These are phyloP conservation scores for Vigna reflexopilosa DNA, from an alignment of 306 rosid genomes.

Conservation along the genomic window DNA sequence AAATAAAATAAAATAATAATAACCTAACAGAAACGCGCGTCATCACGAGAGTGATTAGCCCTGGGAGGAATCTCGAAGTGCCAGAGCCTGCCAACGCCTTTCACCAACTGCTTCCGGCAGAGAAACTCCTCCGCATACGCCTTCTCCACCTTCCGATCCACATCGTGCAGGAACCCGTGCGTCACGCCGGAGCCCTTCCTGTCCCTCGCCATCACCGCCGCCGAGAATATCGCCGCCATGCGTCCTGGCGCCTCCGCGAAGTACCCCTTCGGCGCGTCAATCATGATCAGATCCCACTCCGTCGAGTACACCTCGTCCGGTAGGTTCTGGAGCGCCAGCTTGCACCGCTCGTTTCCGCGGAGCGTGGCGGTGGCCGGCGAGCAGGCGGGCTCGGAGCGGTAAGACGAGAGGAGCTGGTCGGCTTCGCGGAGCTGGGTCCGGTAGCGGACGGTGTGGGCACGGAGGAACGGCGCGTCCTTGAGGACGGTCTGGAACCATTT, in stretches of 20 bases:
- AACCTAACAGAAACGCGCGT: slow-evolving; percentile 46
- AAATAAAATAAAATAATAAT: background rate
- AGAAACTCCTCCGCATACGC: slow-evolving; percentile 74
- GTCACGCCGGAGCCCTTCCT: slow-evolving; percentile 79
- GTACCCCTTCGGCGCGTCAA: slow-evolving; percentile 86
- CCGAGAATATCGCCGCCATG: slow-evolving; percentile 83
- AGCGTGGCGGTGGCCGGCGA: slow-evolving; percentile 52
- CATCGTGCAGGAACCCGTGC: slow-evolving; percentile 84
- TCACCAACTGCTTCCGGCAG: slow-evolving; percentile 66
- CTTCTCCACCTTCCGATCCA: slow-evolving; percentile 84
- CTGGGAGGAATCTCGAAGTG: slow-evolving; percentile 73
- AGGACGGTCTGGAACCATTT: slow-evolving; percentile 76
- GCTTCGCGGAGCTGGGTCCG: slow-evolving; percentile 72
- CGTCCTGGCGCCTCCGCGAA: slow-evolving; percentile 84
- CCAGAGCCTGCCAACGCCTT: slow-evolving; percentile 80
- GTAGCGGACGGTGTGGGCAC: slow-evolving; percentile 63
- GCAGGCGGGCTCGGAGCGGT: slow-evolving; percentile 58
- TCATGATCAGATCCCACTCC: slow-evolving; percentile 89
- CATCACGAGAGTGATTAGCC: slow-evolving; percentile 14
- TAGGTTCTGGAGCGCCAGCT: slow-evolving; percentile 64
- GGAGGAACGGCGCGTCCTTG: slow-evolving; percentile 59
- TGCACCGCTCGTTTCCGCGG: slow-evolving; percentile 61
- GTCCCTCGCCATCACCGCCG: slow-evolving; percentile 76
- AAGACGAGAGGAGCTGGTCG: slow-evolving; percentile 53
- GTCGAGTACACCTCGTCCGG: slow-evolving; percentile 69